A percentile compares a stretch with the other conserved stretches of the same genome.
Evolutionary conservation across 768 basidiomycete species (phyloP).

Genomic region (Russula emetica): DNA sequence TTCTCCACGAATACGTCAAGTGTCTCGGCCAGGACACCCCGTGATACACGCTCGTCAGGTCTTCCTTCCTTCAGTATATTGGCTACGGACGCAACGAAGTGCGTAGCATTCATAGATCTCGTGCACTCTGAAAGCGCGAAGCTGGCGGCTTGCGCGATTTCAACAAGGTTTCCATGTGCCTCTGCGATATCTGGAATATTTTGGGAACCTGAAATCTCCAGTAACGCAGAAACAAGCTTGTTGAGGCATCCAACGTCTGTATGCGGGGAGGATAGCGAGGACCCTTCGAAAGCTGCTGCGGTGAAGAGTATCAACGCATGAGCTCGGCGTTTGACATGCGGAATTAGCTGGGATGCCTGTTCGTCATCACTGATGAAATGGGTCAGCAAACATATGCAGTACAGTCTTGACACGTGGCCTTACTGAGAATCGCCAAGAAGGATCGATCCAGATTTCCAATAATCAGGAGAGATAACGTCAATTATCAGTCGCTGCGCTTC

Average conservation of each 20-base stretch:
- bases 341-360: constrained; percentile 43
- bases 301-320: constrained; percentile 65
- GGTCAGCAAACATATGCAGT: constrained; percentile 4
- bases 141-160: constrained; percentile 23
- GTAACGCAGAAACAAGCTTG: constrained; percentile 46
- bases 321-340: constrained; percentile 53
- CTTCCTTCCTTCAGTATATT: constrained; percentile 43
- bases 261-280: constrained; percentile 29
- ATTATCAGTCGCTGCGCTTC: constrained; percentile 60
- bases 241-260: constrained; percentile 34
- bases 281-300: constrained; percentile 45
- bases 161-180: constrained; percentile 17
- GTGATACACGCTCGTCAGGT: constrained; percentile 15
- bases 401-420: constrained; percentile 29
- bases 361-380: constrained; percentile 52
- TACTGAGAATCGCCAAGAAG: constrained; percentile 60
- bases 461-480: constrained; percentile 39
- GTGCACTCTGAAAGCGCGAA: constrained; percentile 35
- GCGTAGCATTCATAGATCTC: constrained; percentile 59
- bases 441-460: constrained; percentile 34
- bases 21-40: constrained; percentile 43
- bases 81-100: constrained; percentile 59
- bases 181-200: constrained; percentile 33
- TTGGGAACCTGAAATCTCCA: constrained; percentile 44
- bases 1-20: constrained; percentile 67